These are phyloP conservation scores for Dacryopinax primogenitus DNA, from an alignment of 768 basidiomycete species.

Conservation along the genomic window DNA sequence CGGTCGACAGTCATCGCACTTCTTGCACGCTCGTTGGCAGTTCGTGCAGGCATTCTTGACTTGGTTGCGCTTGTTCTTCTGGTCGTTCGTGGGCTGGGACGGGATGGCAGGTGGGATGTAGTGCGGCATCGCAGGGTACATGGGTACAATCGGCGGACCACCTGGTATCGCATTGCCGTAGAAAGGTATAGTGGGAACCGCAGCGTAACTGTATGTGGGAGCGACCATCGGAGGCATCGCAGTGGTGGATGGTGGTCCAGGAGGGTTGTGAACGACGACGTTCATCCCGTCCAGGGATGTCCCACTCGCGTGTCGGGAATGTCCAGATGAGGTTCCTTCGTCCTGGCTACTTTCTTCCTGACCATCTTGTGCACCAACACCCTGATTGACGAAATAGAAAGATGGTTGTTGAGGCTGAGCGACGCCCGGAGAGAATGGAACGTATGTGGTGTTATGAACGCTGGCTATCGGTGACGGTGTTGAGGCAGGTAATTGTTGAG, in stretches of 20 bases:
- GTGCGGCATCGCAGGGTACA: slow-evolving; percentile 20
- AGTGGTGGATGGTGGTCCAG: not conserved
- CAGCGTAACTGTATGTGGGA: not conserved
- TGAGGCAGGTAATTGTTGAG: slow-evolving; percentile 8
- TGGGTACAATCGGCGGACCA: slow-evolving; percentile 20
- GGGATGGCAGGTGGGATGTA: slow-evolving; percentile 22
- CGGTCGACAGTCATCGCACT: slow-evolving; percentile 81
- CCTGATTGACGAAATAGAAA: slow-evolving; percentile 11
- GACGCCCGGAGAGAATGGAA: not conserved
- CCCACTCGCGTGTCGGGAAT: not conserved
- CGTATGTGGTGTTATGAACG: not conserved
- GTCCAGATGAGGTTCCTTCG: not conserved
- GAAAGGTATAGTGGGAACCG: not conserved
- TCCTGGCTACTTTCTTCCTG: not conserved
- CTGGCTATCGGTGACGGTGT: not conserved
- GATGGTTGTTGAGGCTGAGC: slow-evolving; percentile 10
- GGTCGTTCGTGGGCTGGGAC: slow-evolving; percentile 14
- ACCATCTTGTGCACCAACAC: not conserved
- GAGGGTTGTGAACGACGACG: not conserved
- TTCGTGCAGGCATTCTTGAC: slow-evolving; percentile 88
- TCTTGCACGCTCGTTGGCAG: slow-evolving; percentile 85
- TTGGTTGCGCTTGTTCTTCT: slow-evolving; percentile 58
- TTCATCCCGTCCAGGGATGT: not conserved
- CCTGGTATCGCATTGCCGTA: not conserved
- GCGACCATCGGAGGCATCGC: not conserved